These are phyloP conservation scores for Acrodontium crateriforme DNA, from an alignment of 2,329 filamentous ascomycete genomes.

Conservation along the genomic window DNA sequence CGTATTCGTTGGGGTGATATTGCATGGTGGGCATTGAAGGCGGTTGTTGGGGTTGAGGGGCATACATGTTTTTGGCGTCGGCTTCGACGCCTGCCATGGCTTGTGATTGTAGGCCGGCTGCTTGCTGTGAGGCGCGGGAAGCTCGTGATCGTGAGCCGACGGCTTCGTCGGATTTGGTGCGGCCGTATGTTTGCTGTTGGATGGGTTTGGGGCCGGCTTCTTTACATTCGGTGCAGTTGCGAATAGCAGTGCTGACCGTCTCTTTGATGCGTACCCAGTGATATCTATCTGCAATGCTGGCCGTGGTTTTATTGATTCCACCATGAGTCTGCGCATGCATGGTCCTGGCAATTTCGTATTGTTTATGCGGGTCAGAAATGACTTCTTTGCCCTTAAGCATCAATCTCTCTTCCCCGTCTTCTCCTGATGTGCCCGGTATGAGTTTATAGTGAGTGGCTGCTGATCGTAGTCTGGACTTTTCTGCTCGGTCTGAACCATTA, in stretches of 20 bases:
- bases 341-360: conserved; percentile 75
- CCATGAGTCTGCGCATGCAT: conserved; percentile 67
- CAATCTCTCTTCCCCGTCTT: conserved; percentile 52
- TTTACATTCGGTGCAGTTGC: conserved; percentile 81
- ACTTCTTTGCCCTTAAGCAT: conserved; percentile 99
- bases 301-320: conserved; percentile 97
- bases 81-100: neutral
- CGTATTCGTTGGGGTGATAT: conserved; percentile 26
- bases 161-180: neutral
- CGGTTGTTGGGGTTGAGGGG: conserved; percentile 10
- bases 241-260: conserved; percentile 87
- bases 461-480: conserved; percentile 86
- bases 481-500: conserved; percentile 79
- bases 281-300: conserved; percentile 81
- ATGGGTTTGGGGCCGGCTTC: conserved; percentile 40
- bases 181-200: conserved; percentile 1
- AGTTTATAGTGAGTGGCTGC: conserved; percentile 94
- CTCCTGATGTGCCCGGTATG: conserved; percentile 30
- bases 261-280: conserved; percentile 99
- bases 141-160: neutral
- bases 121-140: neutral
- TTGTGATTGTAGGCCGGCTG: neutral
- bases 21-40: conserved; percentile 23
- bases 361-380: conserved; percentile 73
- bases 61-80: conserved; percentile 18